Conservation (phyloP, 352 stramenopile species). For the Globisporangium viniferum region DNA sequence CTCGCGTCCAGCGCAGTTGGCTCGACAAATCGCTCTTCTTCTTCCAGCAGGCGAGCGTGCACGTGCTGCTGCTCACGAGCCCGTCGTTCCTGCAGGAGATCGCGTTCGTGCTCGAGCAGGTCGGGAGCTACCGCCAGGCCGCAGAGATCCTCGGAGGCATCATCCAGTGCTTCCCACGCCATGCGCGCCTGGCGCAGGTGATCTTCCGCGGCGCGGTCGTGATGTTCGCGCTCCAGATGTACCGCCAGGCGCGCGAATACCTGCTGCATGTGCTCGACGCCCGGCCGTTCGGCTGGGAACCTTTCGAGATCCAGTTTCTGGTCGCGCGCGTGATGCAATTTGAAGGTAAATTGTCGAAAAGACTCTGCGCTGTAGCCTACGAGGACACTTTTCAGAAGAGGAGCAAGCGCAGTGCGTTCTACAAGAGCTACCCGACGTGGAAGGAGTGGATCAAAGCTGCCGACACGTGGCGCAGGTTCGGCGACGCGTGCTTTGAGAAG, state of each 20-base stretch:
- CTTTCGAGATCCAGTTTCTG: constrained; percentile 58
- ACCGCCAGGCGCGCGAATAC: constrained; percentile 66
- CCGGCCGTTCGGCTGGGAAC: constrained; percentile 42
- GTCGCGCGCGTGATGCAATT: constrained; percentile 55
- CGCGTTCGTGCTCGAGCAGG: constrained; percentile 41
- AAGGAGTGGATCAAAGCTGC: constrained; percentile 52
- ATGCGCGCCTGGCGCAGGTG: constrained; percentile 39
- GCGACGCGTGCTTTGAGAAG: constrained; percentile 44
- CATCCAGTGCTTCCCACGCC: constrained; percentile 60
- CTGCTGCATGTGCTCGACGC: constrained; percentile 58
- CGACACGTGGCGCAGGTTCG: constrained; percentile 49
- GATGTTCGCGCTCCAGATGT: constrained; percentile 56
- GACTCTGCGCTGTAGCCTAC: constrained; percentile 56
- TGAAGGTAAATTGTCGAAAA: constrained; percentile 34
- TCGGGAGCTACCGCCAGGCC: constrained; percentile 36
- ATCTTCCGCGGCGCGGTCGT: constrained; percentile 70
- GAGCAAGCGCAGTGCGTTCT: constrained; percentile 27
- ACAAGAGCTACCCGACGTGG: constrained; percentile 35
- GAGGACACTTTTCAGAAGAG: constrained; percentile 60
- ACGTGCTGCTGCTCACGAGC: constrained; percentile 44
- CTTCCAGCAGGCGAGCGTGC: constrained; percentile 42
- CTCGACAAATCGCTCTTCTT: constrained; percentile 45
- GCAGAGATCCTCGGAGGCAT: constrained; percentile 55
- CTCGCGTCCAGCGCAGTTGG: constrained; percentile 23
- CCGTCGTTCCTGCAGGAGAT: constrained; percentile 63